Evolutionary conservation across 2,329 filamentous ascomycete genomes (phyloP).

Genomic region (Pyrenochaeta sp.): DNA sequence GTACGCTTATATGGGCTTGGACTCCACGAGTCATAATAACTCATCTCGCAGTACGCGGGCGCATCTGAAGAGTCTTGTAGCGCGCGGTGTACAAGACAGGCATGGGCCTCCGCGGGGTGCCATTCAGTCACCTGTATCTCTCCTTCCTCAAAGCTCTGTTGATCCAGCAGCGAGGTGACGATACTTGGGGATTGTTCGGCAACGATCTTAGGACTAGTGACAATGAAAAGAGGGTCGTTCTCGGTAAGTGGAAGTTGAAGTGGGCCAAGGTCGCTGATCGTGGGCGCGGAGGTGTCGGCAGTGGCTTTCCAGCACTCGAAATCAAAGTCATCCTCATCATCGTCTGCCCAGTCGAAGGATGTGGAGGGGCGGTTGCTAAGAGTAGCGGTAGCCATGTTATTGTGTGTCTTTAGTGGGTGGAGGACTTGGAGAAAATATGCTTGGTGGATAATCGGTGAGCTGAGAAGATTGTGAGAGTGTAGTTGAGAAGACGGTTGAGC

Average conservation of each 20-base stretch:
- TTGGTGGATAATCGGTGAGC: neutral
- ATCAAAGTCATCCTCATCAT: conserved; percentile 35
- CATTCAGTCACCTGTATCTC: neutral
- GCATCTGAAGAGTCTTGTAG: conserved; percentile 4
- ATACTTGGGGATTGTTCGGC: neutral
- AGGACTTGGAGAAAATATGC: no score
- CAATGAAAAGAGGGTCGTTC: neutral
- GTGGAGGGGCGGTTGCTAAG: conserved; percentile 3
- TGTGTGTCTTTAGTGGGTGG: neutral
- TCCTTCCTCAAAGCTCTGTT: neutral
- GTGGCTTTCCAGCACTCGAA: conserved; percentile 20
- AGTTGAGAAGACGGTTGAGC: neutral
- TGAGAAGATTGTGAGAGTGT: neutral
- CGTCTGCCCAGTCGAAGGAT: conserved; percentile 30
- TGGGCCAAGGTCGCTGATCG: conserved; percentile 9
- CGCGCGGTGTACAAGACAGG: neutral
- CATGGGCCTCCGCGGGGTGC: neutral
- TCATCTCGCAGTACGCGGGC: conserved; percentile 24
- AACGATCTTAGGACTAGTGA: neutral
- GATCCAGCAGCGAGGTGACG: neutral
- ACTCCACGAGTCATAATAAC: neutral
- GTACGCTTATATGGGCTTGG: neutral
- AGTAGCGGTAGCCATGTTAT: conserved; percentile 13
- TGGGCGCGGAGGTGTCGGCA: conserved; percentile 21
- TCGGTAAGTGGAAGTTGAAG: conserved; percentile 7